A percentile compares a stretch with the other conserved stretches of the same genome.
Evolutionary conservation across 768 basidiomycete species (phyloP).

Genomic region (Xerocomus spinulosus): DNA sequence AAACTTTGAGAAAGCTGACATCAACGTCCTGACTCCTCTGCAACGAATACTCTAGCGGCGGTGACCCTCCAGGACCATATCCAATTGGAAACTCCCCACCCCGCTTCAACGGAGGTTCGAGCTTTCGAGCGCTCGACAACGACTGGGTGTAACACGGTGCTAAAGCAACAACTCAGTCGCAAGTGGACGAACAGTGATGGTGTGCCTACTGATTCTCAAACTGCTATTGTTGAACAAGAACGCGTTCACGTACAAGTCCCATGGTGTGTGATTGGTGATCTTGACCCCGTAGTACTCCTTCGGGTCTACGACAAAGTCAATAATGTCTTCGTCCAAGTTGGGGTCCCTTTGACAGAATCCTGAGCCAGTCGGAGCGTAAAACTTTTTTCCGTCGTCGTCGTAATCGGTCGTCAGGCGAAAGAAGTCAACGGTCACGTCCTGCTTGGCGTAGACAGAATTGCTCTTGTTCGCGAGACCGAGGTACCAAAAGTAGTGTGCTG

Average conservation of each 20-base stretch:
- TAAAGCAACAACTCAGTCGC: background rate
- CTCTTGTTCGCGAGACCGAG: conserved; percentile 11
- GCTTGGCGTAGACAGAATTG: background rate
- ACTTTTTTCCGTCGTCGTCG: background rate
- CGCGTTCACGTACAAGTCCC: conserved; percentile 34
- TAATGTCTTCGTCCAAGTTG: background rate
- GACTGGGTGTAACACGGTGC: conserved; percentile 5
- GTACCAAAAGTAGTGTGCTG: conserved; percentile 21
- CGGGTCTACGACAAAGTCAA: conserved; percentile 24
- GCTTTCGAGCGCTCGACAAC: background rate
- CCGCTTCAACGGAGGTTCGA: conserved; percentile 7
- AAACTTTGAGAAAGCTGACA: conserved; percentile 43
- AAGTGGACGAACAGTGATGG: background rate
- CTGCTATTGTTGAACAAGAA: conserved; percentile 43
- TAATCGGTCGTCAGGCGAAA: background rate
- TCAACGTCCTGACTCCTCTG: conserved; percentile 30
- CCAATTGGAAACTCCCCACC: conserved; percentile 32
- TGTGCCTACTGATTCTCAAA: conserved; percentile 31
- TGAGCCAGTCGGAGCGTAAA: background rate
- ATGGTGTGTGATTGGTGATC: conserved; percentile 7
- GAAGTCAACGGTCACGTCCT: conserved; percentile 9
- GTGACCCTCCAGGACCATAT: conserved; percentile 31
- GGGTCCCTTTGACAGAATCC: conserved; percentile 4
- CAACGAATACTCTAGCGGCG: conserved; percentile 6
- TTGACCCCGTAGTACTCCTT: conserved; percentile 31